These are phyloP conservation scores for Thalassia testudinum DNA, from an alignment of 116 monocot genomes.

Conservation along the genomic window DNA sequence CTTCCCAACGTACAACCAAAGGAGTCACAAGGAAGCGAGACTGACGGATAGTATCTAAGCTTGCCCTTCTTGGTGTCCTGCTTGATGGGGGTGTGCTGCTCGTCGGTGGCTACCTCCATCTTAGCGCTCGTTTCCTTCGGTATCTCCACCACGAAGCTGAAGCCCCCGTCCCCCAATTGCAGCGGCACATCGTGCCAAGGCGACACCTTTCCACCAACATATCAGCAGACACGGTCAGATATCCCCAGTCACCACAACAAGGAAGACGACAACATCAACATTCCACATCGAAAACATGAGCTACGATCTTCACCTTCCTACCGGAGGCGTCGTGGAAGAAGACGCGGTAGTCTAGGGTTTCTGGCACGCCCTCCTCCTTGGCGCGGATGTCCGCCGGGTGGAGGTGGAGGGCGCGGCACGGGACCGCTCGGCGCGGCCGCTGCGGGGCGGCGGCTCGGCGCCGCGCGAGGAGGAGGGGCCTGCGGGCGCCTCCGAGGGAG, in stretches of 20 bases:
- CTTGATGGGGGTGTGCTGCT: conserved; percentile 80
- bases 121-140: conserved; percentile 85
- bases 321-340: conserved; percentile 63
- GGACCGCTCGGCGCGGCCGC: conserved; percentile 3
- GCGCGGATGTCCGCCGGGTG: conserved; percentile 11
- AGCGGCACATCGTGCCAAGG: conserved; percentile 93
- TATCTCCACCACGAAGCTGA: conserved; percentile 88
- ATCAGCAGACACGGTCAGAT: conserved; percentile 1
- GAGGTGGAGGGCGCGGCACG: conserved; percentile 27
- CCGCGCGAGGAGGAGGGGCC: too few species aligned
- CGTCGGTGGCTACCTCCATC: conserved; percentile 95
- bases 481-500: too few species aligned
- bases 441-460: conserved; percentile 1
- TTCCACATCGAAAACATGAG: too few species aligned
- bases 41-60: conserved; percentile 94
- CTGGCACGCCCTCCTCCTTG: conserved; percentile 63
- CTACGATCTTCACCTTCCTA: conserved; percentile 20
- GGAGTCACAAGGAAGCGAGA: too few species aligned
- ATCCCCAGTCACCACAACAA: not conserved
- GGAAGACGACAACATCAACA: too few species aligned
- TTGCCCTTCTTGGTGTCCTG: conserved; percentile 97
- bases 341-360: conserved; percentile 81
- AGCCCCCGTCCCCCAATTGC: conserved; percentile 54
- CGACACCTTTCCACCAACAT: conserved; percentile 30
- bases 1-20: too few species aligned